Evolutionary conservation across 495 filamentous ascomycete species (phyloP).

Genomic region (Aspergillus hancockii): DNA sequence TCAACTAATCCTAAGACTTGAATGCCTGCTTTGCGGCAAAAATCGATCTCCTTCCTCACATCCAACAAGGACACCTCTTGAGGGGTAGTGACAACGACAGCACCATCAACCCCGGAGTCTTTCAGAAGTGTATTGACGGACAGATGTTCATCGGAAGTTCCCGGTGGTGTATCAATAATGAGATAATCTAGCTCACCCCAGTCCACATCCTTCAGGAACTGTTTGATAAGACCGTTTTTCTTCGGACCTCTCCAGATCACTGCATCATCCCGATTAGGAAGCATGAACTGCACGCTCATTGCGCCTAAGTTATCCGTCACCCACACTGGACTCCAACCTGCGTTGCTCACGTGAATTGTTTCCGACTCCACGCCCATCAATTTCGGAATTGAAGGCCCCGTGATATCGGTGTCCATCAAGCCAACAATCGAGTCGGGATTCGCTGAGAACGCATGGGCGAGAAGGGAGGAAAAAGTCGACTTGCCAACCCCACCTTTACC

Average conservation of each 20-base stretch:
- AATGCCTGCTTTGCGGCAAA: slow-evolving; percentile 93
- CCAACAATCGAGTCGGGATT: slow-evolving; percentile 76
- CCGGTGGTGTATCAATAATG: slow-evolving; percentile 92
- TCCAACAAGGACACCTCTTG: slow-evolving; percentile 93
- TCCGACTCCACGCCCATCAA: slow-evolving; percentile 97
- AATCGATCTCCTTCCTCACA: slow-evolving; percentile 95
- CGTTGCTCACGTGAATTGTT: slow-evolving; percentile 81
- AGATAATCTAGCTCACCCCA: slow-evolving; percentile 95
- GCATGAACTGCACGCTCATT: slow-evolving; percentile 98
- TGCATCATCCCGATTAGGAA: slow-evolving; percentile 87
- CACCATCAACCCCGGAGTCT: slow-evolving; percentile 87
- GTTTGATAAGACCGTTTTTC: slow-evolving; percentile 97
- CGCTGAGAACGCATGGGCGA: slow-evolving; percentile 82
- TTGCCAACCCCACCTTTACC: slow-evolving; percentile 98
- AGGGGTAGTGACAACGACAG: slow-evolving; percentile 89
- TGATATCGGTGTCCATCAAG: slow-evolving; percentile 97
- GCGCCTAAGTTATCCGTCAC: slow-evolving; percentile 86
- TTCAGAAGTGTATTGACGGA: slow-evolving; percentile 87
- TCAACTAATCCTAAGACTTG: slow-evolving; percentile 86
- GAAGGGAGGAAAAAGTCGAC: slow-evolving; percentile 82
- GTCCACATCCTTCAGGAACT: slow-evolving; percentile 94
- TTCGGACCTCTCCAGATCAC: slow-evolving; percentile 97
- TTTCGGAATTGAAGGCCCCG: slow-evolving; percentile 90
- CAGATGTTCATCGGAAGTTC: slow-evolving; percentile 92
- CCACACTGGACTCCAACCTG: slow-evolving; percentile 93